Evolutionary conservation across 1,139 yeast genomes (phyloP).

Genomic region (Blastobotrys ciferrii): DNA sequence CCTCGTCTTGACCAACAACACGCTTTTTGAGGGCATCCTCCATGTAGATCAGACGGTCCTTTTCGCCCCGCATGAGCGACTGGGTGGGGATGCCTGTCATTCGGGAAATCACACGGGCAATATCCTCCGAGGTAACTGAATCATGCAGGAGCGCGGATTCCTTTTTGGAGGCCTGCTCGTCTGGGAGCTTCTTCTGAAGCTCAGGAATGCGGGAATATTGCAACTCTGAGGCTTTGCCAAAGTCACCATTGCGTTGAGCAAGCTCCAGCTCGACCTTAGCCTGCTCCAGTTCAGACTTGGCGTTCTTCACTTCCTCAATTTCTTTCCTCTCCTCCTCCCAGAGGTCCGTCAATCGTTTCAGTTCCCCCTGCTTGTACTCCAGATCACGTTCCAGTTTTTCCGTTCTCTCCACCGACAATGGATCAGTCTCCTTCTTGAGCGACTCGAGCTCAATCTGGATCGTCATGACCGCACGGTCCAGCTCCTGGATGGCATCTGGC

Average conservation of each 20-base stretch:
- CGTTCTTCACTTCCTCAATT: slow-evolving; percentile 71
- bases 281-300: slow-evolving; percentile 79
- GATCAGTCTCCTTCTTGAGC: slow-evolving; percentile 86
- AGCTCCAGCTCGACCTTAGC: slow-evolving; percentile 81
- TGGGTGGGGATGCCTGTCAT: slow-evolving; percentile 97
- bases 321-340: slow-evolving; percentile 84
- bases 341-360: slow-evolving; percentile 64
- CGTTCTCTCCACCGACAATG: slow-evolving; percentile 73
- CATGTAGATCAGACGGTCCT: slow-evolving; percentile 85
- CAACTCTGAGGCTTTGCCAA: slow-evolving; percentile 82
- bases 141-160: slow-evolving; percentile 65
- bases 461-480: slow-evolving; percentile 89
- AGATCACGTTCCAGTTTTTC: slow-evolving; percentile 63
- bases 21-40: slow-evolving; percentile 70
- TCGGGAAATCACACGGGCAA: slow-evolving; percentile 84
- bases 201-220: slow-evolving; percentile 85
- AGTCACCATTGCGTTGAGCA: slow-evolving; percentile 80
- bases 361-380: slow-evolving; percentile 59
- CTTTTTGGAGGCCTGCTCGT: slow-evolving; percentile 36
- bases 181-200: slow-evolving; percentile 61
- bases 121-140: slow-evolving; percentile 90
- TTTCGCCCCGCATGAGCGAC: slow-evolving; percentile 89
- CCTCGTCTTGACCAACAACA: slow-evolving; percentile 95
- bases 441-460: slow-evolving; percentile 94
- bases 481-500: slow-evolving; percentile 88